Base-by-base conservation (phyloP, 2,329 filamentous ascomycete species). In the Aureobasidium sp. region DNA sequence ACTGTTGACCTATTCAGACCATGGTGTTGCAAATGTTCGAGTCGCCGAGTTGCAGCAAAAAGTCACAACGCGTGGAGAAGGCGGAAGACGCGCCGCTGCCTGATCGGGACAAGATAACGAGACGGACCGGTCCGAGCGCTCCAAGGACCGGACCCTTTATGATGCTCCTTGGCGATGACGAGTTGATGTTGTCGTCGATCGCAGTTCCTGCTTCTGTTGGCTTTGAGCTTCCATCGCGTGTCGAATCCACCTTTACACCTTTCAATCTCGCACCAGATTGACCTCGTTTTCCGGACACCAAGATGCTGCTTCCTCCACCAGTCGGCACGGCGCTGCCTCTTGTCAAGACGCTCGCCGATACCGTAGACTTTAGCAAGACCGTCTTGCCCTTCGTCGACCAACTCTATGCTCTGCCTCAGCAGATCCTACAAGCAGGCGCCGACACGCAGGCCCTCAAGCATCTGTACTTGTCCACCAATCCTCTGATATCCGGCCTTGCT, bases 391-490 rank as follows among this genome's bases (percentile, higher is more conserved):
- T 84, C 68, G 81, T 96, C 36, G 90, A 91, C 11, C 78, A 82
- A 62, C 83, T 85, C 65, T 75, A 75, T 64, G 70, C 71, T 25
- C 73, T 81, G 7, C 77, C 77, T 1, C 68, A 72, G 57, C 69
- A 74, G 55, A 61, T 80, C 59, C 72, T 85, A 64, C 81, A 83
- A 55, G 83, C 83, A 66, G 78, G 85, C 65, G 80, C 80, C 66
- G 85, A 83, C 70, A 75, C 82, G 37, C 80, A 84, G 58, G 83
- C 79, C 58, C 77, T 97, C 60, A 80, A 85, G 68, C 78, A 86
- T 50, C 77, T 96, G 62, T 99, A 97, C 70, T 73, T 88, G 61
- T 80, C 85, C 52, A 97, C 93, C 21, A 97, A 99, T 72, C 94
- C 94, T 0, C 78, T 96, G 45, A 81, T 96, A 32, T 86, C 84